phyloP scores from a whole-genome alignment of 1,284 basidiomycete genomes.

The Trichosporon sp. region DNA sequence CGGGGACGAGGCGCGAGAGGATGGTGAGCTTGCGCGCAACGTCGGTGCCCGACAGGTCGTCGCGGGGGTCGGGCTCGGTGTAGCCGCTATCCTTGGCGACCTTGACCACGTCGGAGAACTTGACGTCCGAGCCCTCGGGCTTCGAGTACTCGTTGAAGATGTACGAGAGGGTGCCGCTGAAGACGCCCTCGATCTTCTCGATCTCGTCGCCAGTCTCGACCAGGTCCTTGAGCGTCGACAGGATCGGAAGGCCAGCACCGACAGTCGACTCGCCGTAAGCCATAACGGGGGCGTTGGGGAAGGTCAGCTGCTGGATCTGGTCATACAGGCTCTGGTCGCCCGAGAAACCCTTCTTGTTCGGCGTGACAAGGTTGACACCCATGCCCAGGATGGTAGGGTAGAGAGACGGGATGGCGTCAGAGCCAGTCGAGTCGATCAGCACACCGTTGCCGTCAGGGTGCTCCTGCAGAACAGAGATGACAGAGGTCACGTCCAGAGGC shows the following conservation, averaged over 20 bases:
- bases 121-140: constrained; percentile 43
- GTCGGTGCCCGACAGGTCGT: constrained; percentile 93
- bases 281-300: constrained; percentile 55
- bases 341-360: constrained; percentile 97
- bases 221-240: constrained; percentile 85
- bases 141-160: constrained; percentile 95
- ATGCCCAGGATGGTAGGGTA: constrained; percentile 77
- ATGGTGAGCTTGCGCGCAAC: constrained; percentile 97
- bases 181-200: constrained; percentile 55
- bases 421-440: constrained; percentile 90
- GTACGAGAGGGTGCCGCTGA: constrained; percentile 91
- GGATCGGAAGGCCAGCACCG: constrained; percentile 89
- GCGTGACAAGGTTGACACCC: constrained; percentile 85
- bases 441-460: constrained; percentile 59
- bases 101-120: constrained; percentile 84
- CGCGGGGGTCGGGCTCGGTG: constrained; percentile 95
- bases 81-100: constrained; percentile 88
- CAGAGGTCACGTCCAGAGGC: constrained; percentile 48
- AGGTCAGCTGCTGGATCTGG: constrained; percentile 56
- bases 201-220: constrained; percentile 84
- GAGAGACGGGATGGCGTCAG: constrained; percentile 70
- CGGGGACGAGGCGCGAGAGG: constrained; percentile 68
- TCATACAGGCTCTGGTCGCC: constrained; percentile 67
- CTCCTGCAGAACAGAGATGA: constrained; percentile 45
- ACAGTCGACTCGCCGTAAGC: constrained; percentile 91